Evolutionary conservation across 1,284 basidiomycete genomes (phyloP).

Genomic region (Melampsora americana): DNA sequence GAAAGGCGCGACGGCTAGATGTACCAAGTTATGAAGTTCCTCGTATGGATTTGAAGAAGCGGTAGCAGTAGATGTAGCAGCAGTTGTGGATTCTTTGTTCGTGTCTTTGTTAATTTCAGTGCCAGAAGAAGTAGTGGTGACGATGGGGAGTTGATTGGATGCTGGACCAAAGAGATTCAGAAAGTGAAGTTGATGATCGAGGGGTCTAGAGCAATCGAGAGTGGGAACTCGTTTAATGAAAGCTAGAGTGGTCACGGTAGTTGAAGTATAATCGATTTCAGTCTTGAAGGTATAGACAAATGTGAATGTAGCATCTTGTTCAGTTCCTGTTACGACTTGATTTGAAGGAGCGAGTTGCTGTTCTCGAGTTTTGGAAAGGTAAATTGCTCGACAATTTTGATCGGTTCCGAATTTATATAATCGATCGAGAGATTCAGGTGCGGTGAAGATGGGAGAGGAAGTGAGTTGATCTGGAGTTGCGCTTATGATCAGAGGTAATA

Average conservation of each 20-base stretch:
- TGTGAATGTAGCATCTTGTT: slow-evolving; percentile 46
- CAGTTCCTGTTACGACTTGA: neutral
- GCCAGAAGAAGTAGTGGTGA: slow-evolving; percentile 5
- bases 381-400: slow-evolving; percentile 61
- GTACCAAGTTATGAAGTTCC: slow-evolving; percentile 91
- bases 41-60: slow-evolving; percentile 72
- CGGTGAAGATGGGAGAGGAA: slow-evolving; percentile 63
- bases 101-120: slow-evolving; percentile 42
- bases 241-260: slow-evolving; percentile 79
- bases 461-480: slow-evolving; percentile 64
- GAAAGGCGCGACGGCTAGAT: slow-evolving; percentile 93
- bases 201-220: slow-evolving; percentile 72
- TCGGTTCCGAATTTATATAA: slow-evolving; percentile 70
- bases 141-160: slow-evolving; percentile 57
- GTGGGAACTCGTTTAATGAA: slow-evolving; percentile 86
- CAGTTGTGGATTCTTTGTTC: slow-evolving; percentile 43
- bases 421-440: slow-evolving; percentile 63
- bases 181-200: slow-evolving; percentile 83
- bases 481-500: slow-evolving; percentile 72
- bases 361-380: slow-evolving; percentile 71
- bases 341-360: slow-evolving; percentile 63
- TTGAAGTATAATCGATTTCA: slow-evolving; percentile 74
- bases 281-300: slow-evolving; percentile 69
- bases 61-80: slow-evolving; percentile 54
- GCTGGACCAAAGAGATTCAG: slow-evolving; percentile 87